Base-by-base conservation (phyloP, 2,329 filamentous ascomycete species). In the Clarireedia homoeocarpa region DNA sequence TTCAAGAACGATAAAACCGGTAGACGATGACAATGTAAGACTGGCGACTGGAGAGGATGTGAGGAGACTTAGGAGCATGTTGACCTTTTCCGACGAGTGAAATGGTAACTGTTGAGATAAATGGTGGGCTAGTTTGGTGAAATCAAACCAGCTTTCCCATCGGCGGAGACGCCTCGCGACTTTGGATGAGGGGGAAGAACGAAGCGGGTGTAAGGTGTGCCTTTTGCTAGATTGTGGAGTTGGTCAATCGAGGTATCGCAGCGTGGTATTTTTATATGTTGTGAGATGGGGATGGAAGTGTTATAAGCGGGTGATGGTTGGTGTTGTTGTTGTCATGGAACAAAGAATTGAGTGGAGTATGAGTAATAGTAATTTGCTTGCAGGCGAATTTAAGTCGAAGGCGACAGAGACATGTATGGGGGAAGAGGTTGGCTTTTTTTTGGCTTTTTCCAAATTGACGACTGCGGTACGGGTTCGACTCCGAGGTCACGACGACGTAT, bases 1-100 rank as follows among this genome's bases (percentile, higher is more conserved):
- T 77, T 76, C 75, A 79, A 75, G 70, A 74, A 75, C 70, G 75
- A 80, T 75, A 70, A 75, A 71, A 80, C 79, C 78, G 79, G 79
- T 75, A 69, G 77, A 81, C 44, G 39, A 30, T 34, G 46, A 55
- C 80, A 73, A 75, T 73, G 75, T 78, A 72, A 75, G 78, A 79
- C 80, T 74, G 78, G 77, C 81, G 80, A 84, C 82, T 84, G 81
- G 77, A 74, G 70, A 71, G 69, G 69, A 64, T 66, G 66, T 66
- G 66, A 70, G 70, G 72, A 71, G 74, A 75, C 73, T 76, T 81
- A 82, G 69, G 78, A 74, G 76, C 82, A 85, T 85, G 67, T 74
- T 82, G 67, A 66, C 62, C 62, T 66, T 34, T 66, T 68, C 61
- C 66, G 63, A 64, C 61, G 64, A 55, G 62, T 62, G 59, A 67